These are phyloP conservation scores for Rasamsonia emersonii DNA, from an alignment of 2,329 filamentous ascomycete species.

Conservation along the genomic window DNA sequence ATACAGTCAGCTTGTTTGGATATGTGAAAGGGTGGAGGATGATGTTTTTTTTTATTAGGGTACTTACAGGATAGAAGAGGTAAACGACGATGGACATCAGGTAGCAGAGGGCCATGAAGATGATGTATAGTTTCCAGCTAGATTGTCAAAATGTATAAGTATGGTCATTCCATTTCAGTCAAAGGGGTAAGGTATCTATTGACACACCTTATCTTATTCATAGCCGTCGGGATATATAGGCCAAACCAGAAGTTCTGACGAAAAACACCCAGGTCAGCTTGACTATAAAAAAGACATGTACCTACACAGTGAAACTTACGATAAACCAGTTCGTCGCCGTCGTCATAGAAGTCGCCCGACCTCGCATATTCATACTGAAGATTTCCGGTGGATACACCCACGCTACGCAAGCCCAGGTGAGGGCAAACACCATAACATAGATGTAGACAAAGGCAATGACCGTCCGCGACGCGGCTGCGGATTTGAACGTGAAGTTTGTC, in stretches of 20 bases:
- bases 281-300: background rate
- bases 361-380: constrained; percentile 15
- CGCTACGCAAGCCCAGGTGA: constrained; percentile 19
- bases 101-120: constrained; percentile 16
- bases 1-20: background rate
- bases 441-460: constrained; percentile 22
- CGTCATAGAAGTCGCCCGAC: constrained; percentile 15
- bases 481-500: constrained; percentile 14
- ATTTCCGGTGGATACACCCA: constrained; percentile 18
- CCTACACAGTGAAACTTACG: constrained; percentile 8
- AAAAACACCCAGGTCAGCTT: too few relatives aligned
- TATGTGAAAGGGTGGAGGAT: too few relatives aligned
- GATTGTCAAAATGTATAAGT: background rate
- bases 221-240: constrained; percentile 17
- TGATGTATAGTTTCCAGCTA: constrained; percentile 17
- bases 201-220: constrained; percentile 16
- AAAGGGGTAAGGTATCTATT: background rate
- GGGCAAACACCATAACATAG: constrained; percentile 20
- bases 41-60: background rate
- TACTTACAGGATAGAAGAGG: constrained; percentile 15
- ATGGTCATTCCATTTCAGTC: background rate
- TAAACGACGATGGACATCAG: constrained; percentile 15
- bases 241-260: constrained; percentile 18
- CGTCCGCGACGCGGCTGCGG: constrained; percentile 12
- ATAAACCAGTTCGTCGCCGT: constrained; percentile 21